phyloP scores from a whole-genome alignment of 2,329 filamentous ascomycete genomes.

The Zopfia rhizophila region DNA sequence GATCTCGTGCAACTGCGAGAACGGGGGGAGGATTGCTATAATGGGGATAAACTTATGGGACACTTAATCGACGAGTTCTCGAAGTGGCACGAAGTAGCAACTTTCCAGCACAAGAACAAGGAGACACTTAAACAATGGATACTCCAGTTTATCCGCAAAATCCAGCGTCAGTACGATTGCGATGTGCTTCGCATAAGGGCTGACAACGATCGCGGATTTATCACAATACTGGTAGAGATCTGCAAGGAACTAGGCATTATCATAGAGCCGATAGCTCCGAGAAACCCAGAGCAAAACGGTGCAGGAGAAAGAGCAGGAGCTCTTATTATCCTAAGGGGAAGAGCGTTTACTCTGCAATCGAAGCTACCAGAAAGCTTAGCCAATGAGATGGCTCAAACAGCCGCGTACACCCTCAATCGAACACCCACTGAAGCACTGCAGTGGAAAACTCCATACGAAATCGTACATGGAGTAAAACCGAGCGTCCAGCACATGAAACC shows the following conservation, averaged over 20 bases:
- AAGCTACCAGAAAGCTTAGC: conserved; percentile 14
- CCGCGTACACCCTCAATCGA: conserved; percentile 25
- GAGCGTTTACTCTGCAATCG: conserved; percentile 9
- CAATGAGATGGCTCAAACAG: conserved; percentile 17
- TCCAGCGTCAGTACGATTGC: conserved; percentile 12
- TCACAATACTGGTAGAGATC: conserved; percentile 5
- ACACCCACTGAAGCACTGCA: conserved; percentile 16
- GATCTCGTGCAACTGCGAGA: conserved; percentile 18
- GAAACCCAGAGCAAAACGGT: conserved; percentile 21
- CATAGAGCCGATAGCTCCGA: conserved; percentile 3
- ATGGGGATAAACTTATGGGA: conserved; percentile 5
- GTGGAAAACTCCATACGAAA: conserved; percentile 31
- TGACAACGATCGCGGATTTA: conserved; percentile 16
- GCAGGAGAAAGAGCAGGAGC: conserved; percentile 18
- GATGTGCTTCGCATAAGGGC: conserved; percentile 9
- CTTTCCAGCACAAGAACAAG: conserved; percentile 2
- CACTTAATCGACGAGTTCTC: conserved; percentile 12
- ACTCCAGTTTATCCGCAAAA: conserved; percentile 6
- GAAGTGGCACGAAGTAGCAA: conserved; percentile 13
- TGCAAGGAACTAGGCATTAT: conserved; percentile 12
- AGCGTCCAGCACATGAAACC: conserved; percentile 16
- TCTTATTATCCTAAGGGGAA: conserved; percentile 15
- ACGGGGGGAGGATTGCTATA: conserved; percentile 9
- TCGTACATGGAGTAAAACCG: conserved; percentile 20
- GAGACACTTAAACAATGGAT: conserved; percentile 11